Evolutionary conservation across 345 rosid genomes (phyloP).

Genomic region (Nasturtium officinale): DNA sequence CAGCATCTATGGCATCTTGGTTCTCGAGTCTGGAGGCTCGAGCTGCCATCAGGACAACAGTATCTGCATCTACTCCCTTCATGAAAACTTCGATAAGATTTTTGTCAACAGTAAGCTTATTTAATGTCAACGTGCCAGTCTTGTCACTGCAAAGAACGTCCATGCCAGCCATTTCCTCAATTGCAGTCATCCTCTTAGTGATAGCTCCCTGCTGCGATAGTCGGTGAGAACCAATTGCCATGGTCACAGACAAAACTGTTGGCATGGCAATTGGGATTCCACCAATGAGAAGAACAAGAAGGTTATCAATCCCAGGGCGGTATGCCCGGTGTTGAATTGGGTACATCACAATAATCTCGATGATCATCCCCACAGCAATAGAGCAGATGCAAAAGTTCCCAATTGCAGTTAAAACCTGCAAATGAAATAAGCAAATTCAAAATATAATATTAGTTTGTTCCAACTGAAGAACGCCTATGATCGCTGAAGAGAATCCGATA

Average conservation of each 20-base stretch:
- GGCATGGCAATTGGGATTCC: neutral
- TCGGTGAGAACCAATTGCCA: neutral
- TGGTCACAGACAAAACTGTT: neutral
- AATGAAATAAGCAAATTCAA: slow-evolving; percentile 23
- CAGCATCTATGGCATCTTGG: slow-evolving; percentile 96
- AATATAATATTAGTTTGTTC: neutral
- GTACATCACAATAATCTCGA: neutral
- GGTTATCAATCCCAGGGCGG: neutral
- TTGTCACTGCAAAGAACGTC: slow-evolving; percentile 99
- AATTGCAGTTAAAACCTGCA: neutral
- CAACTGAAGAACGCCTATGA: neutral
- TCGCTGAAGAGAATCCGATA: slow-evolving; percentile 16
- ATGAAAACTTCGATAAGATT: slow-evolving; percentile 93
- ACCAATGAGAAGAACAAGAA: neutral
- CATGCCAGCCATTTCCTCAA: slow-evolving; percentile 99
- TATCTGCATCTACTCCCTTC: slow-evolving; percentile 83
- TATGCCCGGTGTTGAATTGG: neutral
- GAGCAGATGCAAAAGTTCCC: neutral
- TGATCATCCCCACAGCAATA: neutral
- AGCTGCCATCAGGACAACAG: slow-evolving; percentile 93
- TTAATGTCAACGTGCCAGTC: slow-evolving; percentile 90
- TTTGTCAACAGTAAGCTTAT: slow-evolving; percentile 92
- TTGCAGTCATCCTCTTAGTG: slow-evolving; percentile 98
- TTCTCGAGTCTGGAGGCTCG: slow-evolving; percentile 88
- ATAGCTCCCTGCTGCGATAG: slow-evolving; percentile 62